A percentile compares a stretch with the other conserved stretches of the same genome.
Evolutionary conservation across 2,329 filamentous ascomycete species (phyloP).

Genomic region (Cladosporium sp.): DNA sequence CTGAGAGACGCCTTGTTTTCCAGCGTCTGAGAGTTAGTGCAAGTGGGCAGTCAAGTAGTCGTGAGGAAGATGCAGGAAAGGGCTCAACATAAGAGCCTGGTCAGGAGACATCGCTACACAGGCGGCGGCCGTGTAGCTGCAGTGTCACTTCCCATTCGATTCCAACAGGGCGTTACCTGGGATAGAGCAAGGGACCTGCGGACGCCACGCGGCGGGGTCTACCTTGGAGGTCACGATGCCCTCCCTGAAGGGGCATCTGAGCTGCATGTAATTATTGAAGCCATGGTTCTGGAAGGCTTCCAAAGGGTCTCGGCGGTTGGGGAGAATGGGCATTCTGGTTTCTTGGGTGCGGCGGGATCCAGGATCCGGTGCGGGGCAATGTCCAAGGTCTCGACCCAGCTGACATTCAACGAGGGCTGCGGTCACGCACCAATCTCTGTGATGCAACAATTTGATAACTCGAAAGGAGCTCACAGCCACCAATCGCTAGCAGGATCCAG

Average conservation of each 20-base stretch:
- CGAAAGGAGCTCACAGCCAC: too few relatives aligned
- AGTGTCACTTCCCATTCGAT: not conserved
- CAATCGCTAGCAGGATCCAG: too few relatives aligned
- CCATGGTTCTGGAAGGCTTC: constrained; percentile 10
- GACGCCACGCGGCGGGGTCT: constrained; percentile 2
- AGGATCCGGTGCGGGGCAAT: too few relatives aligned
- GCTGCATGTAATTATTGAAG: not conserved
- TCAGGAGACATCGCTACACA: constrained; percentile 4
- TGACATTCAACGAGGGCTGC: too few relatives aligned
- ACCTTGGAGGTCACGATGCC: constrained; percentile 3
- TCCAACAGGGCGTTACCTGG: not conserved
- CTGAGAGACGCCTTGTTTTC: not conserved
- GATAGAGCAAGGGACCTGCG: constrained; percentile 1
- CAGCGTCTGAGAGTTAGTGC: too few relatives aligned
- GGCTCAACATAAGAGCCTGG: not conserved
- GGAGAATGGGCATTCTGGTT: not conserved
- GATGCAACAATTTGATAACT: too few relatives aligned
- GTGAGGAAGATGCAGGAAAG: too few relatives aligned
- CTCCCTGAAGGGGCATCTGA: not conserved
- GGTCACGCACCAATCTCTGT: too few relatives aligned
- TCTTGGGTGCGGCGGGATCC: not conserved
- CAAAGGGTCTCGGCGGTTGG: constrained; percentile 1
- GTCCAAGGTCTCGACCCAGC: too few relatives aligned
- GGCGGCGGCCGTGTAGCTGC: not conserved
- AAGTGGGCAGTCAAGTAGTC: too few relatives aligned